Percentiles rank a stretch among this genome's conserved stretches.
These are phyloP conservation scores for Eragrostis tef DNA, from an alignment of 202 grass and related monocot species.

Conservation along the genomic window DNA sequence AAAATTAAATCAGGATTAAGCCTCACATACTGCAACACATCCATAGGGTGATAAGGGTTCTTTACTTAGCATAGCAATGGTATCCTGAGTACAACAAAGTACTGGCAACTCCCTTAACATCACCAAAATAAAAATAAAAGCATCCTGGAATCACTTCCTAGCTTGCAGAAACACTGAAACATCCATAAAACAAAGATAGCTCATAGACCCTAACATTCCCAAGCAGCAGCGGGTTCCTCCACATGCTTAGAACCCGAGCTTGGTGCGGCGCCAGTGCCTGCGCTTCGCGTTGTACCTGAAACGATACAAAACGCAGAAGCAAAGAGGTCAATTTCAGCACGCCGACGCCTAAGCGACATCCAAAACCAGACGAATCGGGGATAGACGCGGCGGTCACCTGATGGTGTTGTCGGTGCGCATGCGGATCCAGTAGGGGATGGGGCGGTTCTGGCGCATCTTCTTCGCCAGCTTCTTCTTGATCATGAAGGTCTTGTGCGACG, in stretches of 20 bases:
- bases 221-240: conserved; percentile 10
- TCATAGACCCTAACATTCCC: conserved; percentile 28
- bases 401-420: conserved; percentile 96
- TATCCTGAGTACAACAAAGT: conserved; percentile 40
- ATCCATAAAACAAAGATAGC: conserved; percentile 38
- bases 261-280: conserved; percentile 98
- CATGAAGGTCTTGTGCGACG: conserved; percentile 96
- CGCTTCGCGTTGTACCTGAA: conserved; percentile 92
- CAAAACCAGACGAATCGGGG: background rate
- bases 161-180: conserved; percentile 44
- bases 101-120: conserved; percentile 19
- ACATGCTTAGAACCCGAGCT: conserved; percentile 74
- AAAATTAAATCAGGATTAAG: background rate
- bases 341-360: background rate
- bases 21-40: background rate
- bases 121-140: conserved; percentile 32
- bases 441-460: conserved; percentile 97
- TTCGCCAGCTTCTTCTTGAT: conserved; percentile 99
- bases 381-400: conserved; percentile 48
- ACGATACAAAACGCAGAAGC: background rate
- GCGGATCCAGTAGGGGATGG: conserved; percentile 98
- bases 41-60: conserved; percentile 1
- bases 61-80: conserved; percentile 43
- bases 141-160: conserved; percentile 51
- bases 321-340: background rate